Conservation (phyloP, 1,284 basidiomycete species). For the Heterobasidion annosum region DNA sequence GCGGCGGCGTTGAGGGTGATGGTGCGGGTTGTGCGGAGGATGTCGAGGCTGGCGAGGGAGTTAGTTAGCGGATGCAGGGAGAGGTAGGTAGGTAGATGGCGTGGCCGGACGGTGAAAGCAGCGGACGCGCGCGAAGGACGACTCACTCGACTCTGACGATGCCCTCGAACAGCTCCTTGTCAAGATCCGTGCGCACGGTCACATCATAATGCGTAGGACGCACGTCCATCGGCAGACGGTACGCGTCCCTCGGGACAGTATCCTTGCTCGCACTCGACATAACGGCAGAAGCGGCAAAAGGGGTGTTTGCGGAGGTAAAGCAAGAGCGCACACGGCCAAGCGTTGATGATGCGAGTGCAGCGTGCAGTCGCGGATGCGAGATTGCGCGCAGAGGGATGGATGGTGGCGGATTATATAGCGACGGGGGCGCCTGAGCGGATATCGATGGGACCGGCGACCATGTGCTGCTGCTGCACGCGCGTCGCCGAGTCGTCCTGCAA, state of each 20-base stretch:
- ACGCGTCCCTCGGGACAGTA: slow-evolving; percentile 27
- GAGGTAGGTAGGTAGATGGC: background rate
- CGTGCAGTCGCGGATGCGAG: too few relatives aligned
- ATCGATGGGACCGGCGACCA: too few relatives aligned
- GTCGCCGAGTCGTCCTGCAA: too few relatives aligned
- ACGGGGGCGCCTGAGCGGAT: too few relatives aligned
- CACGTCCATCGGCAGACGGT: slow-evolving; percentile 71
- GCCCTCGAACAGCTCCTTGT: slow-evolving; percentile 68
- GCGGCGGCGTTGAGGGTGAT: slow-evolving; percentile 66
- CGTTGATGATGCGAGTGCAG: background rate
- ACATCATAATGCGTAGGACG: slow-evolving; percentile 80
- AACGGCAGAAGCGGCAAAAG: background rate
- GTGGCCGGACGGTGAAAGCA: background rate
- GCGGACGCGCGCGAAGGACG: background rate
- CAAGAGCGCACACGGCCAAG: too few relatives aligned
- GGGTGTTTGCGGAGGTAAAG: background rate
- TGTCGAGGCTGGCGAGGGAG: slow-evolving; percentile 45
- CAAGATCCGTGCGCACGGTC: slow-evolving; percentile 78
- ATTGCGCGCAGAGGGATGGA: too few relatives aligned
- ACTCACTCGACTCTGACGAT: slow-evolving; percentile 66
- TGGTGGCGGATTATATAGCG: too few relatives aligned
- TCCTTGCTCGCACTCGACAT: background rate
- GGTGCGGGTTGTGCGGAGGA: slow-evolving; percentile 55
- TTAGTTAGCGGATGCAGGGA: background rate
- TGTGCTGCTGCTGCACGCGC: too few relatives aligned